Base-by-base conservation (phyloP, 352 stramenopile genomes). In the Globisporangium sylvaticum region DNA sequence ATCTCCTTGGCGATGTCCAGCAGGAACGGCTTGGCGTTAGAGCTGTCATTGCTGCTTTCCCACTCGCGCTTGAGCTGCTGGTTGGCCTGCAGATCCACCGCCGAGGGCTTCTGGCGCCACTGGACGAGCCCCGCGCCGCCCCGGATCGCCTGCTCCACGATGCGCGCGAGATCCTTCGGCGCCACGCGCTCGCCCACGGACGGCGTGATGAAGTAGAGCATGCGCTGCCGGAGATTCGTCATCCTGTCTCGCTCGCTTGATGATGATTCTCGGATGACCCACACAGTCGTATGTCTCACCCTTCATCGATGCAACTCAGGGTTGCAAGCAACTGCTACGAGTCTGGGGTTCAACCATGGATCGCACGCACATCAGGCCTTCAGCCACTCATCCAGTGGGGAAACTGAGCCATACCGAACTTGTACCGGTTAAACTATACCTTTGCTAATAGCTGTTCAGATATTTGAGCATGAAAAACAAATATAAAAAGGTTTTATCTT, bases 171-270 rank as follows among this genome's bases (percentile, higher is more conserved):
- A 29, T 72, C 67, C 22, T 60, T 20, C 9, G 78, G 44, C 2
- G 62, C 58, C 56, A 81, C 37, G 31, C 66, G 64, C 50, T 42
- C 46, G 18, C 76, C 72, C 8, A 80, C 70, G 1, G 78, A 82
- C 29, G 80, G 80, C 42, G 80, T 89, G 72, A 89, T 84, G 76
- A 87, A 86, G 72, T 89, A 89, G 57, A 89, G 78, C 68, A 58
- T 50, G 25, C 71, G 75, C 24, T 29, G 55, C 1, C 57, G 64
- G 31, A 58, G 32, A 20, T 50, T 50, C 25, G 20, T 50, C 64
- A 59, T 58, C 22, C 7, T 42, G 18, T 14, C 44, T 18, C 3
- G 2, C 42, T 22, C 15, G 15, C 32, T 29, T 61, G 10, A n/a
- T 25, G 55, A 10, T 42, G 32, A 39, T 67, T 56, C 25, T 48